Conservation (phyloP, 495 filamentous ascomycete species). For the Penicillium salamii region DNA sequence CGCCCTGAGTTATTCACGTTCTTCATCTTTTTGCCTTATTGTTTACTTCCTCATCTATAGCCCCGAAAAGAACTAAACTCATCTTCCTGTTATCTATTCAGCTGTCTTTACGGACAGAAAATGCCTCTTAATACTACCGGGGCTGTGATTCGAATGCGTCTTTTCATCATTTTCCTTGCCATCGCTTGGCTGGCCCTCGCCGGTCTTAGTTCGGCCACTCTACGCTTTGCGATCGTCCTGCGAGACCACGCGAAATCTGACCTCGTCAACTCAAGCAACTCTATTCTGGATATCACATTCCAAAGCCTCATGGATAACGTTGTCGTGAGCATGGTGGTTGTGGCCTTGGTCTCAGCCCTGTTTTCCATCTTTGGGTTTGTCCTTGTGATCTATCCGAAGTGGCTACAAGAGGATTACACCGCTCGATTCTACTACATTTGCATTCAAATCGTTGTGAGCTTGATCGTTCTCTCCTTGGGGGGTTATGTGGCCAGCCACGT, state of each 20-base stretch:
- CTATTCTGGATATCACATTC: slow-evolving; percentile 1
- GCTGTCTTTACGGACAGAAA: neutral
- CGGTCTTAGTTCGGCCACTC: neutral
- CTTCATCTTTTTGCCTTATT: neutral
- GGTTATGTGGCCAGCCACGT: slow-evolving; percentile 1
- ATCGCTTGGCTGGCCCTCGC: neutral
- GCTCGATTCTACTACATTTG: neutral
- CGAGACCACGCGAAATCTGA: neutral
- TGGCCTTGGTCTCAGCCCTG: neutral
- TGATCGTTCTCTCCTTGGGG: neutral
- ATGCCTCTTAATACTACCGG: neutral
- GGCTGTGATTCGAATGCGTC: neutral
- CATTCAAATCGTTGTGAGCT: neutral
- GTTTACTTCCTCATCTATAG: no score
- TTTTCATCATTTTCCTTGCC: neutral
- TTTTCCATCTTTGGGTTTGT: neutral
- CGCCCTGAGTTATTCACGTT: neutral
- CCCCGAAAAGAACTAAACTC: neutral
- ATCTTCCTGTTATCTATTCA: neutral
- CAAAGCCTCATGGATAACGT: neutral
- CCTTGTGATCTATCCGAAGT: neutral
- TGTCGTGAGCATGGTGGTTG: neutral
- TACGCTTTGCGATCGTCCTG: neutral
- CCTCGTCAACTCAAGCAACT: neutral
- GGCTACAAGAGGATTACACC: neutral